Percentiles rank a stretch among this genome's conserved stretches.
These are phyloP conservation scores for Botrytis cinerea DNA, from an alignment of 2,329 filamentous ascomycete species.

Conservation along the genomic window DNA sequence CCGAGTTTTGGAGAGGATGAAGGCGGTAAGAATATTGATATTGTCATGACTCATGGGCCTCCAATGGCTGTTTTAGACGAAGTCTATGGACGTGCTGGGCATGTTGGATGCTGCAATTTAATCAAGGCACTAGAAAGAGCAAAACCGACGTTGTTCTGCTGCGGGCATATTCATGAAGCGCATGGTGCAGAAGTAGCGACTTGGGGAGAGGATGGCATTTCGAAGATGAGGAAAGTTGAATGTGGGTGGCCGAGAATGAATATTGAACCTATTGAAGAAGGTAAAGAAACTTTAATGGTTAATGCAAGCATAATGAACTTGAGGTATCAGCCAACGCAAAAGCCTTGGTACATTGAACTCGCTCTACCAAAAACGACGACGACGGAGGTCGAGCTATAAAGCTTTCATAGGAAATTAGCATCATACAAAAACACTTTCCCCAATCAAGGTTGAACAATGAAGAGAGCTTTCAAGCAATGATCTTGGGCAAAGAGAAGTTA, in stretches of 20 bases:
- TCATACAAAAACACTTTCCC: background rate
- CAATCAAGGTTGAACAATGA: background rate
- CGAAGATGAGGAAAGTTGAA: background rate
- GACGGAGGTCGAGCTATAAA: background rate
- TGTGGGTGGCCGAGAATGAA: background rate
- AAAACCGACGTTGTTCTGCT: conserved; percentile 58
- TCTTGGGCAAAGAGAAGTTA: background rate
- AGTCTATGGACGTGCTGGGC: conserved; percentile 13
- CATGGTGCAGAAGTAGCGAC: conserved; percentile 58
- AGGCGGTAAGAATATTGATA: conserved; percentile 44
- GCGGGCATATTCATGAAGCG: conserved; percentile 62
- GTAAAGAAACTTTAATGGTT: conserved; percentile 44
- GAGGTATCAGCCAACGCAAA: conserved; percentile 47
- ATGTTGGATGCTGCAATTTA: conserved; percentile 55
- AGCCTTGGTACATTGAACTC: conserved; percentile 48
- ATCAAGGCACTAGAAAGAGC: conserved; percentile 52
- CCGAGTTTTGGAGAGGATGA: conserved; percentile 8
- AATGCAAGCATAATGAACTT: conserved; percentile 57
- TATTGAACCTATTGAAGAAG: background rate
- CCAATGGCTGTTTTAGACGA: conserved; percentile 53
- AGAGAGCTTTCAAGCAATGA: accelerated
- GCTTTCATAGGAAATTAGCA: background rate
- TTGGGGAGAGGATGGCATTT: conserved; percentile 58
- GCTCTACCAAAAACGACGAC: background rate
- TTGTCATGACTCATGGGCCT: conserved; percentile 64